phyloP scores from a whole-genome alignment of 2,329 filamentous ascomycete genomes.

The Botrytis cinerea region DNA sequence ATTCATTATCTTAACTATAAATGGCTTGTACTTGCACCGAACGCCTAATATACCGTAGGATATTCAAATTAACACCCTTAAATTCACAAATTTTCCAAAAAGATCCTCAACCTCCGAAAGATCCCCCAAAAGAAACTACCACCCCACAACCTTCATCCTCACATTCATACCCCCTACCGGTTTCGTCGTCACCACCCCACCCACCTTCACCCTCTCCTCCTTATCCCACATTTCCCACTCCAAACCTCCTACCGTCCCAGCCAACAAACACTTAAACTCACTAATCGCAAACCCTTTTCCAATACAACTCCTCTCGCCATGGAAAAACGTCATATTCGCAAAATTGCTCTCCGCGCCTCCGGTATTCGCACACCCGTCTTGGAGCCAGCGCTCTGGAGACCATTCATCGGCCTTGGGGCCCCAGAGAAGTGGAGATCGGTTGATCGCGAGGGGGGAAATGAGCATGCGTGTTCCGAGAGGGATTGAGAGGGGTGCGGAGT shows the following conservation, averaged over 20 bases:
- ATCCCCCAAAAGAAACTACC: background rate
- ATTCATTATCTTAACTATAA: background rate
- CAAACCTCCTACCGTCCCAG: background rate
- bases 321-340: constrained; percentile 77
- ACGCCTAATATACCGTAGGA: background rate
- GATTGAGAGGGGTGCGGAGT: constrained; percentile 57
- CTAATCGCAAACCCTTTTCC: constrained; percentile 76
- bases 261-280: constrained; percentile 57
- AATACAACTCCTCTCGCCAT: constrained; percentile 83
- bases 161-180: constrained; percentile 23
- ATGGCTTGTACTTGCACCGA: background rate
- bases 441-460: constrained; percentile 57
- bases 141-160: constrained; percentile 13
- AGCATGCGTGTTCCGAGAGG: constrained; percentile 59
- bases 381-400: constrained; percentile 59
- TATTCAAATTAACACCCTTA: background rate
- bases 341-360: constrained; percentile 77
- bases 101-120: background rate
- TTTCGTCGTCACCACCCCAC: constrained; percentile 51
- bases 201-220: constrained; percentile 51
- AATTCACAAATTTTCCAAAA: background rate
- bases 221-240: constrained; percentile 41
- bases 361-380: constrained; percentile 42
- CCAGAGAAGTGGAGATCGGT: constrained; percentile 59
- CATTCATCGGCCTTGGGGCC: constrained; percentile 60